Conservation (phyloP, 176 grass and related monocot species). For the Triticum timopheevii region DNA sequence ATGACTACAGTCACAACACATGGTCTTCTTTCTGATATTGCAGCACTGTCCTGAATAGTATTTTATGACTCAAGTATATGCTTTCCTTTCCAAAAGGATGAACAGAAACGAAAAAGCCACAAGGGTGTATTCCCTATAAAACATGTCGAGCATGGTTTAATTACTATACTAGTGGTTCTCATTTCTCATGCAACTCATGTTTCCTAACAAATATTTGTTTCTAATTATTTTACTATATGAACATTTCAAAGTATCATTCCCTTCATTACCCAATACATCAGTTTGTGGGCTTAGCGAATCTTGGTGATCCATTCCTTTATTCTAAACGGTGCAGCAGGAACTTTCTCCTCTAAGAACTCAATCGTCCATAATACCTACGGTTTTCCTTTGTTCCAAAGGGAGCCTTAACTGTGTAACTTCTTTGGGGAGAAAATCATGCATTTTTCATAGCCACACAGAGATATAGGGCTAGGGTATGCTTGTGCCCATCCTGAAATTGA, state of each 20-base stretch:
- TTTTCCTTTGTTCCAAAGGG: neutral
- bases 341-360: neutral
- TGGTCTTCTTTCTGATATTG: neutral
- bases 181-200: neutral
- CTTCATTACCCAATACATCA: neutral
- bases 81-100: neutral
- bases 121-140: neutral
- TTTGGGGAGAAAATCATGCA: too few relatives aligned
- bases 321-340: neutral
- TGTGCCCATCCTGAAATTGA: neutral
- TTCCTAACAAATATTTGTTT: neutral
- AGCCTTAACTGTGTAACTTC: too few relatives aligned
- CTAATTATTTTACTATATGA: neutral
- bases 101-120: neutral
- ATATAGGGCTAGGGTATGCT: neutral
- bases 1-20: neutral
- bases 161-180: neutral
- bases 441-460: neutral
- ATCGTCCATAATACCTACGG: neutral
- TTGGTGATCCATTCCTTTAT: neutral
- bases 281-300: neutral
- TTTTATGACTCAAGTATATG: conserved; percentile 27
- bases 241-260: neutral
- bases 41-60: conserved; percentile 2
- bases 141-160: neutral